A percentile compares a stretch with the other conserved stretches of the same genome.
phyloP scores from a whole-genome alignment of 352 stramenopile genomes.

The Blastocystis sp. region DNA sequence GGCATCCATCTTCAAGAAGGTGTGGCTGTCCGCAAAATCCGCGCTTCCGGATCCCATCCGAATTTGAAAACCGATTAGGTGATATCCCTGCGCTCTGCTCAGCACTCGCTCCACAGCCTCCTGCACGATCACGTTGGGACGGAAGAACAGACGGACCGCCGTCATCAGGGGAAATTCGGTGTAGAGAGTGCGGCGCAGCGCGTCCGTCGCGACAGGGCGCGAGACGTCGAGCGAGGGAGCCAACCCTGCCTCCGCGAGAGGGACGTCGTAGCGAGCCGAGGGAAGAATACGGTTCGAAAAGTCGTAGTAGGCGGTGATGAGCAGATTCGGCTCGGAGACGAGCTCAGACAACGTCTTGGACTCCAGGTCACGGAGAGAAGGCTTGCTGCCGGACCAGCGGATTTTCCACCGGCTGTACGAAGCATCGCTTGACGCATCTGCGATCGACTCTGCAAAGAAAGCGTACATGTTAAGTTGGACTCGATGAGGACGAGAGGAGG shows the following conservation, averaged over 20 bases:
- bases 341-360: neutral
- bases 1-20: neutral
- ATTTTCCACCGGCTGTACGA: constrained; percentile 18
- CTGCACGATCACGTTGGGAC: neutral
- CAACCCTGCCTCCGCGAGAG: neutral
- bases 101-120: neutral
- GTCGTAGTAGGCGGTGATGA: constrained; percentile 53
- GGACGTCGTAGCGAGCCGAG: neutral
- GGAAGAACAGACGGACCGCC: constrained; percentile 10
- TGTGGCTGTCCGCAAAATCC: neutral
- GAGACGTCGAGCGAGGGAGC: neutral
- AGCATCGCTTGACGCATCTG: neutral
- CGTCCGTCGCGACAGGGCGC: neutral
- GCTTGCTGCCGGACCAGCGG: constrained; percentile 31
- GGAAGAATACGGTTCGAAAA: neutral
- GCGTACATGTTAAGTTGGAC: neutral
- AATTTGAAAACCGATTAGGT: constrained; percentile 34
- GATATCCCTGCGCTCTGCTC: neutral
- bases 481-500: neutral
- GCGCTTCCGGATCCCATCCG: constrained; percentile 33
- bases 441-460: neutral
- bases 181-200: neutral
- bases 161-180: constrained; percentile 43
- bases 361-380: neutral
- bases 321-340: neutral